phyloP scores from a whole-genome alignment of 306 rosid genomes.

The Senna siamea region DNA sequence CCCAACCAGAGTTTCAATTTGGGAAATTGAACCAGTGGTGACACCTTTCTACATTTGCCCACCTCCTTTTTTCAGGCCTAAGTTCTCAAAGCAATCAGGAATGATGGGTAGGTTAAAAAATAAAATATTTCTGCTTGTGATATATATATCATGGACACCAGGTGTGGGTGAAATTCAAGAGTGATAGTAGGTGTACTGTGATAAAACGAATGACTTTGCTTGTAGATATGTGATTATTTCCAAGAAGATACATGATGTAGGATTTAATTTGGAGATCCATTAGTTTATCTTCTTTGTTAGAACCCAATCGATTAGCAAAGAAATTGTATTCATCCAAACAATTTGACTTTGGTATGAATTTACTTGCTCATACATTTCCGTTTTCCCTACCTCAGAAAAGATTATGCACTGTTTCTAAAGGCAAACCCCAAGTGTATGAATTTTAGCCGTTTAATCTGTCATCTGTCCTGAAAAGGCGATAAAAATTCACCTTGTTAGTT shows the following conservation, averaged over 20 bases:
- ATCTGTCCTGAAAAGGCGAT: background rate
- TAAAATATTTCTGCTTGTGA: background rate
- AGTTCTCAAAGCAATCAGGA: constrained; percentile 92
- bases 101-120: constrained; percentile 74
- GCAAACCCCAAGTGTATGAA: too few relatives aligned
- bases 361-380: background rate
- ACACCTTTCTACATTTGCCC: constrained; percentile 98
- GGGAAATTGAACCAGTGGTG: constrained; percentile 96
- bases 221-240: background rate
- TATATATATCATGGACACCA: background rate
- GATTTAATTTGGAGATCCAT: background rate
- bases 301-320: background rate
- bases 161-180: background rate
- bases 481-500: too few relatives aligned
- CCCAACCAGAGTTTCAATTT: constrained; percentile 85
- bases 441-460: too few relatives aligned
- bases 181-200: background rate
- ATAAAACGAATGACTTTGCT: constrained; percentile 2
- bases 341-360: background rate
- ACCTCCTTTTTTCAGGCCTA: constrained; percentile 96
- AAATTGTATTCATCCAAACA: background rate
- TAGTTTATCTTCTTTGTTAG: background rate
- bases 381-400: background rate
- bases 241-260: background rate
- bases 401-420: too few relatives aligned